Evolutionary conservation across 1,139 yeast genomes (phyloP), one percentile per base, ranked within the genome.

Genomic region (Sugiyamaella novakii): DNA sequence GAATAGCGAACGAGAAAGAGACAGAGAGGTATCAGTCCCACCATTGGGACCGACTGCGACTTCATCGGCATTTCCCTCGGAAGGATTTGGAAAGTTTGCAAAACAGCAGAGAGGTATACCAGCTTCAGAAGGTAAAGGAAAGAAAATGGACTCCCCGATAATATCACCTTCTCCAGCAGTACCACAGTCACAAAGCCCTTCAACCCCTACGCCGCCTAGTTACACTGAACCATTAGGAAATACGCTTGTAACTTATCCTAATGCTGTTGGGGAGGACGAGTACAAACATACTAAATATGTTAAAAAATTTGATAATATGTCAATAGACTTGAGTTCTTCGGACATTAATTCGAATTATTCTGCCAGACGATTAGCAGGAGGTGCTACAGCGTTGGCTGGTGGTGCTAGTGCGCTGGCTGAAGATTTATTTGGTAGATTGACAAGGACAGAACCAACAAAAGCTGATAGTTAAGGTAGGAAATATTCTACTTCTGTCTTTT

Each of bases 181-280:
- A 12, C 15, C 43, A 11, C 7, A 29, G 10, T 39, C 43, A 2
- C 21, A n/a, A 10, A 15, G 14, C 21, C 31, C 42, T 8, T 18
- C 38, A 15, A 14, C 45, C 3, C 31, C 30, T n/a, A 4, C 10
- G 3, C 2, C 36, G 8, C 11, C 29, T 14, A 33, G 21, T 17
- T 35, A 18, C 18, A 35, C 40, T 4, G 44, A 43, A 11, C 54
- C 54, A 8, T 31, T 52, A 31, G 50, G 50, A 12, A 54, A 47
- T 28, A 54, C 54, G 1, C 31, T 47, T 29, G 55, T 54, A 11
- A 28, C 46, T 12, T 53, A 53, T 35, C 40, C 46, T 14, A 31
- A 40, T 27, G 49, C 34, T 29, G 47, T 42, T 36, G 54, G 41
- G 5, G 28, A 22, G 12, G 48, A 42, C 12, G 31, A 28, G 18